Percentiles rank a stretch among this genome's conserved stretches.
phyloP scores from a whole-genome alignment of 2,329 filamentous ascomycete genomes.

The Aphanocladium album region DNA sequence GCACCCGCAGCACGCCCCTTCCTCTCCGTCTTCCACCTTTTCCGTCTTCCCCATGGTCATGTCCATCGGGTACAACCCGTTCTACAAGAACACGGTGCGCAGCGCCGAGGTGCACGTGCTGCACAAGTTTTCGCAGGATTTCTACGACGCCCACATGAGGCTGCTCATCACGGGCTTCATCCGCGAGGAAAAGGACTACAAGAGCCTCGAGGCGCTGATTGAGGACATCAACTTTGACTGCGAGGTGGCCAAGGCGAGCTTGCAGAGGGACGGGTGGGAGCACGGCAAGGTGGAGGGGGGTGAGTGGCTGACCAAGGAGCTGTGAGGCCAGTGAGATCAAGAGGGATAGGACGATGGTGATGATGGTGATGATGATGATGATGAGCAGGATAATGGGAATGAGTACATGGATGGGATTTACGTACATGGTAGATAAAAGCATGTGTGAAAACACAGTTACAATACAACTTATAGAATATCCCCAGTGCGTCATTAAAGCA shows the following conservation, averaged over 20 bases:
- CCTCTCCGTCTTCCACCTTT: constrained; percentile 23
- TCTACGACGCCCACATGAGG: constrained; percentile 78
- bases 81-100: constrained; percentile 86
- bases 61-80: constrained; percentile 95
- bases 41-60: constrained; percentile 79
- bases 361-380: too few relatives aligned
- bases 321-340: too few relatives aligned
- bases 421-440: neutral
- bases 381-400: neutral
- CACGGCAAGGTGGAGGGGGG: constrained; percentile 31
- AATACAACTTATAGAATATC: neutral
- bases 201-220: constrained; percentile 73
- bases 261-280: constrained; percentile 61
- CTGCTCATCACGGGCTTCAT: constrained; percentile 83
- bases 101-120: constrained; percentile 90
- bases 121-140: constrained; percentile 70
- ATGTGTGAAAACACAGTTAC: neutral
- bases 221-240: constrained; percentile 88
- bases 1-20: constrained; percentile 37
- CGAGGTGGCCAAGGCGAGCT: constrained; percentile 69
- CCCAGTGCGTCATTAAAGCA: neutral
- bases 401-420: neutral
- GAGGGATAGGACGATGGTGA: too few relatives aligned
- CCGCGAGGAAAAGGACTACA: constrained; percentile 84
- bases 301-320: constrained; percentile 29